Evolutionary conservation across 2,329 filamentous ascomycete species (phyloP), one percentile per base, ranked within the genome.

Genomic region (Ophiostoma sp.): DNA sequence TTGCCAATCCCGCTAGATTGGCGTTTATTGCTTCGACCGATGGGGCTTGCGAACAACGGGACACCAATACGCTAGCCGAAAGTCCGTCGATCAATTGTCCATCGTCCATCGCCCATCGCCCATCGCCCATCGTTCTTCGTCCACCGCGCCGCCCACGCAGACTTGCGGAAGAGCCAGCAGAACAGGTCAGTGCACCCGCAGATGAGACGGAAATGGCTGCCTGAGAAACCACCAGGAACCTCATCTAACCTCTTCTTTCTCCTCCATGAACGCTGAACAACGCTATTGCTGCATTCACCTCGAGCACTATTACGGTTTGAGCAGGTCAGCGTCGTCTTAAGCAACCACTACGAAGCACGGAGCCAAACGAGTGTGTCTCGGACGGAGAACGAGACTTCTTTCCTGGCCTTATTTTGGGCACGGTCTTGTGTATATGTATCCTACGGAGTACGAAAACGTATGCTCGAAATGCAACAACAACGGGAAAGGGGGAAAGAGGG

Each of bases 301-400:
- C 17, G 25, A 45, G 15, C 39, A 66, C 61, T 48, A 66, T 45
- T 17, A 66, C 61, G 22, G 7, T 45, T 28, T 19, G 25, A 66
- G 36, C n/a, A 66, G 36, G 61, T 66, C 61, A 42, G 19, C 59
- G 28, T 8, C 28, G 28, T 45, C 50, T 8, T 8, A 42, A 25
- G 31, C 59, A 63, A 42, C 39, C 39, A 68, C 25, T n/a, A n/a
- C 25, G 39, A 42, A 68, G 17, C 39, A 66, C 61, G 61, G 61
- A 45, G 39, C 61, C 61, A 63, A 63, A 22, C 28, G 57, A 36
- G 19, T 9, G 8, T 25, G 19, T 45, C 61, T 45, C 15, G 36
- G 19, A 45, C 61, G 36, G 61, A 64, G 61, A 45, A 17, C 22
- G 33, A 45, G 42, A 45, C 42, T 39, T 45, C 12, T 6, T 28